Base-by-base conservation (phyloP, 2,329 filamentous ascomycete species). In the Diaporthe eres region DNA sequence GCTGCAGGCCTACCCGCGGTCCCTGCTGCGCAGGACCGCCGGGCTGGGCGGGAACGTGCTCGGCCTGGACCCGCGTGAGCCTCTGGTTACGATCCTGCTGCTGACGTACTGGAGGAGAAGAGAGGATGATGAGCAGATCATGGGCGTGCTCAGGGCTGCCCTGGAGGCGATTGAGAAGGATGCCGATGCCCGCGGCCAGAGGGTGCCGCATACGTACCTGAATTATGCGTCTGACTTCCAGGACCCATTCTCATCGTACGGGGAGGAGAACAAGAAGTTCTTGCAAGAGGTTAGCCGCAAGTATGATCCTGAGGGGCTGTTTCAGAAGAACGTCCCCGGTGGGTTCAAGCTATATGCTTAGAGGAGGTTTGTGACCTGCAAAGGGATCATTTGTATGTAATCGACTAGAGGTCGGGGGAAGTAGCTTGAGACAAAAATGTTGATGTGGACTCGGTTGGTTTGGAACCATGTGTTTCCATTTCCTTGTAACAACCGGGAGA, bases 201-300 rank as follows among this genome's bases (percentile, higher is more conserved):
- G 6, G 25, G 65, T 55, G 15, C 22, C 15, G 4, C 39, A 22
- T 6, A 39, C 10, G 28, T 61, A 72, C 53, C 39, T 72, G 12
- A 49, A 60, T 3, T 72, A 72, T 51, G 37, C 53, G 17, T 58
- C 15, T 19, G 28, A 13, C 19, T 72, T 60, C 15, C 70, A 60
- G 15, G 70, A 72, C 12, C 51, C 70, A 25, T 42, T 72, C 19
- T 28, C 12, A 10, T 72, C 70, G 10, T 72, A 72, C n/a, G 53
- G 70, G 4, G 34, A n/a, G 0, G 37, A 60, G 34, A 72, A 60
- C 28, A 12, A 22, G 19, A 7, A 49, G 3, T 44, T 49, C 22
- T 19, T 72, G 15, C 28, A 22, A 44, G 31, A 47, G 42, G 31
- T 44, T 8, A 19, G 51, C 42, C 3, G 25, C 28, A 37, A 58